Evolutionary conservation across 2,329 filamentous ascomycete species (phyloP).

Genomic region (Plectosphaerella cucumerina): DNA sequence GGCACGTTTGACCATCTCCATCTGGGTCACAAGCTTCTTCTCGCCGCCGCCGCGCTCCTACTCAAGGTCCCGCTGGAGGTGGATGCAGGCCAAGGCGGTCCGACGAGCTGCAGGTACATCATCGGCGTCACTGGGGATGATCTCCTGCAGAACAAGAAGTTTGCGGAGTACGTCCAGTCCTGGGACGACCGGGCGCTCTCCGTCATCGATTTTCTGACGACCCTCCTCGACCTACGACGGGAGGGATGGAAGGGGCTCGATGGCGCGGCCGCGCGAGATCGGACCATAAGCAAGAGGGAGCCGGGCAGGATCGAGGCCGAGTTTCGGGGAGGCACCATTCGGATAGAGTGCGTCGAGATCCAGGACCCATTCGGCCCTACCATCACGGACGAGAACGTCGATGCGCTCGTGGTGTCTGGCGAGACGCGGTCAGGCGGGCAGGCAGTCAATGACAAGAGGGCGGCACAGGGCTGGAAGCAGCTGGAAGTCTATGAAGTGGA

Average conservation of each 20-base stretch:
- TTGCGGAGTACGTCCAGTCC: conserved; percentile 71
- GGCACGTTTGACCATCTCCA: conserved; percentile 97
- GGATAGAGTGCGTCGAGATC: conserved; percentile 77
- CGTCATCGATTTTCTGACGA: conserved; percentile 70
- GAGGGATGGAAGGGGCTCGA: conserved; percentile 38
- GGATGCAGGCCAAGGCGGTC: conserved; percentile 16
- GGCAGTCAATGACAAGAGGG: conserved; percentile 80
- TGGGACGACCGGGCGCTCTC: conserved; percentile 71
- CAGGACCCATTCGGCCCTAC: conserved; percentile 89
- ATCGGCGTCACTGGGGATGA: conserved; percentile 88
- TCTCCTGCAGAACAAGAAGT: conserved; percentile 84
- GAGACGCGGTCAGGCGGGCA: conserved; percentile 82
- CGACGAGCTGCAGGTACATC: conserved; percentile 55
- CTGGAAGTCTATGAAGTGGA: conserved; percentile 5
- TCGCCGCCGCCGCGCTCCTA: conserved; percentile 79
- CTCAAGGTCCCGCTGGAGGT: conserved; percentile 46
- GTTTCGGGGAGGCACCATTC: conserved; percentile 56
- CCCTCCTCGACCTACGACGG: conserved; percentile 44
- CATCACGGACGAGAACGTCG: conserved; percentile 73
- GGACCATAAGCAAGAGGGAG: conserved; percentile 25
- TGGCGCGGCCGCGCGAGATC: conserved; percentile 15
- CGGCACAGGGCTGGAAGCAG: conserved; percentile 66
- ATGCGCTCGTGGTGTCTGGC: conserved; percentile 78
- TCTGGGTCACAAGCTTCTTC: conserved; percentile 89
- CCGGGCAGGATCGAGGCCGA: conserved; percentile 44